Evolutionary conservation across 179 eudicot species (phyloP), one percentile per base, ranked within the genome.

Genomic region (Pouteria campechiana): DNA sequence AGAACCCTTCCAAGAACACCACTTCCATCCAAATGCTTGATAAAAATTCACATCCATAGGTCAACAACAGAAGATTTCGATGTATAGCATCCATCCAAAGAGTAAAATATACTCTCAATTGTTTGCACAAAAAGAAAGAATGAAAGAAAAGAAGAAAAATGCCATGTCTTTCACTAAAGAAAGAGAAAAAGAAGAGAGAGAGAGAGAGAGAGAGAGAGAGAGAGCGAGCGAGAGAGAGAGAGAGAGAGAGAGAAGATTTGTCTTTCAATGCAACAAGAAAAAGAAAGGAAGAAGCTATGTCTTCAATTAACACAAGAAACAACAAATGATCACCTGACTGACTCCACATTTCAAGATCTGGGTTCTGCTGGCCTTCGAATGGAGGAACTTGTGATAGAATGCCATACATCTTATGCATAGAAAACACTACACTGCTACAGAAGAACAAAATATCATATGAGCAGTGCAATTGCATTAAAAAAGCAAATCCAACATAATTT

Each of bases 381-480:
- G 79, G 62, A 37, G 90, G 98, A 48, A 85, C 73, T 34, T 47
- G 70, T 32, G 80, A 69, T 37, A 90, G 56, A 22, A 90, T 61
- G 48, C 43, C 57, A 41, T 76, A 54, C 41, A 79, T 58, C 72
- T 79, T 86, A 32, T 52, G 65, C 33, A 75, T 55, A 7, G 83
- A 66, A 37, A 69, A 57, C 55, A 72, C 78, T 42, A 73, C 23
- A 49, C 98, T 90, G 82, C 52, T 60, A 40, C 10, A 36, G 27
- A 45, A 48, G 5, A 47, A 33, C 29, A 35, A 22, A 41, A 37
- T 5, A 38, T 61, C 36, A 67, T 40, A 25, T 18, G 51, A 13
- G 16, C 12, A 37, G 20, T 12, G 25, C 6, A 20, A 6, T 29
- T 14, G 2, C 23, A 13, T 14, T 22, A 25, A 20, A 6, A 25